Base-by-base conservation (phyloP, 192 early-diverging fungal species). In the Gonapodya prolifera region DNA sequence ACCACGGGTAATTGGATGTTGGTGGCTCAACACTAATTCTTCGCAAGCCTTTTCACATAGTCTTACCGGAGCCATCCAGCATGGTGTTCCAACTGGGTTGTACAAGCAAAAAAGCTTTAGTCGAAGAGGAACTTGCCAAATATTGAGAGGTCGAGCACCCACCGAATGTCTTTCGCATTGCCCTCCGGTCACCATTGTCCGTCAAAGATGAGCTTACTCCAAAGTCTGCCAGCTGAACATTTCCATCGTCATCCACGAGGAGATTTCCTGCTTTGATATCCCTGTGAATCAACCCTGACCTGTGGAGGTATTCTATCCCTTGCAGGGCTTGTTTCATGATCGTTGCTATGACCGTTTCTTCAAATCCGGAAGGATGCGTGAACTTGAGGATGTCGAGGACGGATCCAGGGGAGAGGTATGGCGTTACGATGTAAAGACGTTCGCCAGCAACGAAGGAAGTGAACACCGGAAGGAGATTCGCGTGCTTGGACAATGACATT, bases 351-450 rank as follows among this genome's bases (percentile, higher is more conserved):
- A 87, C 82, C 23, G 82, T 70, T 81, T 96, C 94, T 28, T 96
- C 94, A 75, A 96, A 87, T 0, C 94, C 94, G 69, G 92, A 86
- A 1, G 91, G 91, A 83, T 87, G 92, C 1, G 88, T 87, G n/a
- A 90, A 90, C 80, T 94, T 93, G 92, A 96, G 94, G 76, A 96
- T 94, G 79, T 96, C 93, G 1, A 95, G 85, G 76, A 92, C 91
- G 16, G 93, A 94, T 16, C 94, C 90, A 75, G 83, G 89, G 33
- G 86, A 83, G 35, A 92, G 84, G 82, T 90, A 94, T 1, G 94
- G 94, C 18, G 94, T 94, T n/a, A 94, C 90, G 70, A 95, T 94
- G 79, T 89, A 91, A 34, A 95, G 80, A 78, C 92, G 92, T 31
- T 89, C 88, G 8, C 89, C 93, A 35, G 89, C 85, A 1, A 95